phyloP scores from a whole-genome alignment of 75 land plant genomes.

The Pinus albicaulis region DNA sequence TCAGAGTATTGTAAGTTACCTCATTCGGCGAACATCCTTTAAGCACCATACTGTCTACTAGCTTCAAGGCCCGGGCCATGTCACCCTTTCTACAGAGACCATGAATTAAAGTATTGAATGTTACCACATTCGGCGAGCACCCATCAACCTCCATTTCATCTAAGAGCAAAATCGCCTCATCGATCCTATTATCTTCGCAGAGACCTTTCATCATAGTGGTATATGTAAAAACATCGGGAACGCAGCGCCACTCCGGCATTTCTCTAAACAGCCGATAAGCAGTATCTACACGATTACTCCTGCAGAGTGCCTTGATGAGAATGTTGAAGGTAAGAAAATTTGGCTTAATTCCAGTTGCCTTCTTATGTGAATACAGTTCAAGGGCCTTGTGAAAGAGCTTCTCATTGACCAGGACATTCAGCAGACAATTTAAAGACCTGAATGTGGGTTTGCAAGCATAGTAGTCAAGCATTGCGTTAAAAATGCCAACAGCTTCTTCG shows the following conservation, averaged over 20 bases:
- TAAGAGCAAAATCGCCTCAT: constrained; percentile 56
- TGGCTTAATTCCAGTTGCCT: constrained; percentile 27
- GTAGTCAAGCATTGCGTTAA: constrained; percentile 27
- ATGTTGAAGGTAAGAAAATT: constrained; percentile 59
- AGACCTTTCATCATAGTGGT: constrained; percentile 58
- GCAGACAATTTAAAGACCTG: constrained; percentile 42
- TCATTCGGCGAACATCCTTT: constrained; percentile 61
- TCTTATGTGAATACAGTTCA: constrained; percentile 22
- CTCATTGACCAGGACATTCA: constrained; percentile 40
- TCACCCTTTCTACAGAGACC: constrained; percentile 51
- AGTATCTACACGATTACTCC: constrained; percentile 21
- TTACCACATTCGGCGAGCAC: constrained; percentile 38
- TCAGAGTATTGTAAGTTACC: constrained; percentile 66
- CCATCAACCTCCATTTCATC: constrained; percentile 76
- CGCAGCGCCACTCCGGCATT: constrained; percentile 28
- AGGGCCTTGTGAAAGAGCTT: constrained; percentile 27
- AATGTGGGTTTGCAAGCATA: constrained; percentile 37
- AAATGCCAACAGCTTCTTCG: constrained; percentile 36
- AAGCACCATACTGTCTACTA: constrained; percentile 61
- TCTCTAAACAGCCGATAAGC: constrained; percentile 36
- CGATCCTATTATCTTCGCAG: constrained; percentile 38
- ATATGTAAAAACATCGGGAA: constrained; percentile 60
- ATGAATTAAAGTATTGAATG: constrained; percentile 52
- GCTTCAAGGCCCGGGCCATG: constrained; percentile 42
- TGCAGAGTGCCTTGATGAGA: constrained; percentile 49